Conservation (phyloP, 2,329 filamentous ascomycete genomes). For the Alternaria triticina region DNA sequence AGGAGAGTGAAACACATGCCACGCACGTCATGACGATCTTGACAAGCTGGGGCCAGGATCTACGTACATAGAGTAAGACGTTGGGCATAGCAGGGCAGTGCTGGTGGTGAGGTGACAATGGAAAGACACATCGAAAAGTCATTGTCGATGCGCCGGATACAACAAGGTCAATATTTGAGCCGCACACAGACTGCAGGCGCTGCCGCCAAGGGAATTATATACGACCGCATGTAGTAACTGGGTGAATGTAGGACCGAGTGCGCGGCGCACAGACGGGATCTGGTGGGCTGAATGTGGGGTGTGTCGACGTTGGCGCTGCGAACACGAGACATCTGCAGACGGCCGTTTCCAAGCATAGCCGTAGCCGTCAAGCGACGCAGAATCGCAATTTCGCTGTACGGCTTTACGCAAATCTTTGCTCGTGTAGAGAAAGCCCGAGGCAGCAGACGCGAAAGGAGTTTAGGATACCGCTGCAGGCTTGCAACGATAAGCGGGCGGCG, state of each 20-base stretch:
- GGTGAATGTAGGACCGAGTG: slow-evolving; percentile 2
- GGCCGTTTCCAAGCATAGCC: background rate
- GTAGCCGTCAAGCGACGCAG: background rate
- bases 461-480: slow-evolving; percentile 3
- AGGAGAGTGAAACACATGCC: slow-evolving; percentile 12
- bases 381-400: slow-evolving; percentile 7
- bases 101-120: background rate
- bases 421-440: background rate
- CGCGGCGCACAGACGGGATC: slow-evolving; percentile 4
- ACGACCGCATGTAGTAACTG: background rate
- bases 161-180: background rate
- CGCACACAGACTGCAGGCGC: background rate
- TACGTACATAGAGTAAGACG: background rate
- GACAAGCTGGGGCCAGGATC: slow-evolving; percentile 10
- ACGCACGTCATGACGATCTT: slow-evolving; percentile 14
- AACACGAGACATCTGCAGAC: slow-evolving; percentile 10
- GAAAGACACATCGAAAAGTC: background rate
- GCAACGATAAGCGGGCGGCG: slow-evolving; percentile 3
- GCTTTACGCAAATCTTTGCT: background rate
- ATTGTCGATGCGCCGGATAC: background rate
- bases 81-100: slow-evolving; percentile 2
- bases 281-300: slow-evolving; percentile 10
- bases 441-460: background rate
- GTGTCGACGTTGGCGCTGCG: slow-evolving; percentile 7
- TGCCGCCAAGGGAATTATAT: background rate